Evolutionary conservation across 2,329 filamentous ascomycete species (phyloP), one percentile per base, ranked within the genome.

Genomic region (Colletotrichum eleusines): DNA sequence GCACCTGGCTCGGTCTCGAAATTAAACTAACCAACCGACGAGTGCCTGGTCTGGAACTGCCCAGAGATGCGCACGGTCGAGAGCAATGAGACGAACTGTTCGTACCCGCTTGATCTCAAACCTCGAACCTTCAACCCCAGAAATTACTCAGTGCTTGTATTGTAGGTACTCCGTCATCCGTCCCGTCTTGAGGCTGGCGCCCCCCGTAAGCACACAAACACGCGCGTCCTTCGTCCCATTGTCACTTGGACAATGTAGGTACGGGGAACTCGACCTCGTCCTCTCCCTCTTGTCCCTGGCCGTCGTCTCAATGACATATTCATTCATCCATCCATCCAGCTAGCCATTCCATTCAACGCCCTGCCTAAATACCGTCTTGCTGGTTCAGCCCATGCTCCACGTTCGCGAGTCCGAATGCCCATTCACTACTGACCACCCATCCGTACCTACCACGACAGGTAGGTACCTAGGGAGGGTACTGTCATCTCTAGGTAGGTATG

Each of bases 211-310:
- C 46, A 26, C 46, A 16, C 46, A 50, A 23, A 50, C 46, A 28
- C 23, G n/a, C 46, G 1, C 46, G 58, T 26, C 58, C 58, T 68
- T 68, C 68, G 40, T 71, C 64, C 68, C 68, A 71, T 63, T 68
- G 63, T 68, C 64, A 63, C 23, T 57, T 20, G 57, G 28, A 61
- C 60, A 42, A 62, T 53, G 51, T 35, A 20, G 33, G 12, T 42
- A 20, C 48, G 6, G 46, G 68, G 38, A 23, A 55, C 51, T 38
- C 18, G 18, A 57, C 11, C 50, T 46, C 44, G 12, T 46, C 18
- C 20, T 9, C 3, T 5, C 46, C 63, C 63, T 64, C 53, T 67
- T 63, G 68, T 63, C 48, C 63, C 57, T 23, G 35, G 5, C 58
- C 42, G 38, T 46, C 35, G 35, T 46, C 61, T 44, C 65, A 68